These are phyloP conservation scores for Metschnikowia hibisci DNA, from an alignment of 805 yeast species.

Conservation along the genomic window DNA sequence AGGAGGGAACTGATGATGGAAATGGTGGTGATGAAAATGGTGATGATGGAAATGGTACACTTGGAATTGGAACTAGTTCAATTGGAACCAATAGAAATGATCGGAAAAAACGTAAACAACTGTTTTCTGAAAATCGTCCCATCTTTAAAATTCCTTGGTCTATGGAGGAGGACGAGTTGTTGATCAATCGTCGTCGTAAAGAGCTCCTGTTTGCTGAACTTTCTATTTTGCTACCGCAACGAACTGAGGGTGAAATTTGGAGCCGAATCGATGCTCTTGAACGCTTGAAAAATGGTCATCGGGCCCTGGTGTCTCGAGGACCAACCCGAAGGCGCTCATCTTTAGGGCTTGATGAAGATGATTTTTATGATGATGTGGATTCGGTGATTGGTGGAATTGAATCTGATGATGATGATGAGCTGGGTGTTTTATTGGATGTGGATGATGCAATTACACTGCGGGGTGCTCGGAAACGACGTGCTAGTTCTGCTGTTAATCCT, in stretches of 20 bases:
- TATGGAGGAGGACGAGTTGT: constrained; percentile 69
- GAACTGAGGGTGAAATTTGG: constrained; percentile 73
- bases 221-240: constrained; percentile 64
- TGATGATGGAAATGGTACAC: too few species aligned
- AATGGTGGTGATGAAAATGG: too few species aligned
- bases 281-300: constrained; percentile 20
- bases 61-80: too few species aligned
- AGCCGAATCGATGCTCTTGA: constrained; percentile 46
- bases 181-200: constrained; percentile 49
- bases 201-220: constrained; percentile 70
- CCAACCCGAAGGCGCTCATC: constrained; percentile 34
- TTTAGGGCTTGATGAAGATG: constrained; percentile 42
- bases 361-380: constrained; percentile 40
- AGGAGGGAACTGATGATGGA: background rate
- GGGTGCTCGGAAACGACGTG: constrained; percentile 28
- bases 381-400: constrained; percentile 37
- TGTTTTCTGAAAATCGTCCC: constrained; percentile 13
- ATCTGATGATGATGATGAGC: constrained; percentile 32
- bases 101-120: constrained; percentile 1
- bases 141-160: constrained; percentile 43
- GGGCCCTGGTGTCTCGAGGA: constrained; percentile 19
- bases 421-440: constrained; percentile 31
- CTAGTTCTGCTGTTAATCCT: constrained; percentile 43
- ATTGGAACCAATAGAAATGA: background rate
- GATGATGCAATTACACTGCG: constrained; percentile 26